Conservation (phyloP, 768 basidiomycete species). For the Strobilomyces confusus region DNA sequence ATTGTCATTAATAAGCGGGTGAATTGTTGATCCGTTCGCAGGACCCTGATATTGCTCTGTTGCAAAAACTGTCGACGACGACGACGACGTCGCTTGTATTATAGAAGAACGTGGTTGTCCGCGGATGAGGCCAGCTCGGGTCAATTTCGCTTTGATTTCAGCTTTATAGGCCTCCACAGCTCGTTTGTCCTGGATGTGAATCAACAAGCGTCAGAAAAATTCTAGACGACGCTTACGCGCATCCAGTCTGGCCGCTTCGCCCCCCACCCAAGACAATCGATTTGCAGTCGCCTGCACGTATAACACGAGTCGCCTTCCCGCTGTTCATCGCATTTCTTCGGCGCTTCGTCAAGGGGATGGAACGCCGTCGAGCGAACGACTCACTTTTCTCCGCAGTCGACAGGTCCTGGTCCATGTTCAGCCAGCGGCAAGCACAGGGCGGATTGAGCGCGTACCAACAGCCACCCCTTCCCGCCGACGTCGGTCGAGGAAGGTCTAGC, state of each 20-base stretch:
- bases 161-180: conserved; percentile 81
- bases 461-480: conserved; percentile 64
- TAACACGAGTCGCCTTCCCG: conserved; percentile 76
- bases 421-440: neutral
- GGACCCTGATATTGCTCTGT: conserved; percentile 26
- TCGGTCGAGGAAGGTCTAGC: conserved; percentile 48
- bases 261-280: conserved; percentile 84
- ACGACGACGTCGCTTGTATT: conserved; percentile 33
- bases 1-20: conserved; percentile 21
- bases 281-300: conserved; percentile 76
- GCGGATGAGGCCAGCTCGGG: conserved; percentile 73
- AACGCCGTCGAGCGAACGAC: neutral
- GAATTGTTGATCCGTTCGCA: conserved; percentile 18
- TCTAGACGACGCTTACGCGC: conserved; percentile 48
- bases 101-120: conserved; percentile 71
- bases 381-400: conserved; percentile 75
- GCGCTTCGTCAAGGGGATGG: conserved; percentile 5
- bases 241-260: conserved; percentile 86
- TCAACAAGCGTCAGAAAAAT: conserved; percentile 15
- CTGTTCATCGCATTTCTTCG: conserved; percentile 86
- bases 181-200: conserved; percentile 63
- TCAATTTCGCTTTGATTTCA: conserved; percentile 76
- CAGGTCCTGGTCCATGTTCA: conserved; percentile 59
- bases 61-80: conserved; percentile 34
- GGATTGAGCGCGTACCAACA: conserved; percentile 59